Evolutionary conservation across 495 filamentous ascomycete species (phyloP), one percentile per base, ranked within the genome.

Genomic region (Rhizodiscina lignyota): DNA sequence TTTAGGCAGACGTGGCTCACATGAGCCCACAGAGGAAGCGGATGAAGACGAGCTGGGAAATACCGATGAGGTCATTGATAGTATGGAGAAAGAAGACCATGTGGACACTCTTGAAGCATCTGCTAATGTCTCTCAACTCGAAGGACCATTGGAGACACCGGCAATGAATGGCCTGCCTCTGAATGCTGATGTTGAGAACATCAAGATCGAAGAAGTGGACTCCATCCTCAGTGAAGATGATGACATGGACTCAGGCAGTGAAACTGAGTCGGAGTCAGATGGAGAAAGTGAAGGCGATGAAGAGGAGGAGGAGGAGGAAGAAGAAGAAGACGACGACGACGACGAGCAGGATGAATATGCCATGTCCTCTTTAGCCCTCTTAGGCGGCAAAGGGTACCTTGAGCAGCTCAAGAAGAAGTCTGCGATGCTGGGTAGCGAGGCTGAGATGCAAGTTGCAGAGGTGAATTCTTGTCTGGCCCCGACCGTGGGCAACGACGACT

Each of bases 161-260:
- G 30, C 8, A 18, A 33, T 17, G 6, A 6, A 8, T 17, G 16
- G 17, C 8, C 8, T 33, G 24, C 24, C 8, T 8, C 24, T 13
- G 45, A 40, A 16, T 37, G 29, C 35, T 5, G 38, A 35, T 13
- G 48, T 43, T 28, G 34, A 19, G 5, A 35, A 53, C 4, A 47
- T 62, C 22, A 57, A 70, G 37, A 39, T 71, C 4, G 81, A 83
- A 18, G 74, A 86, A 38, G 69, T 79, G 31, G 76, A 79, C 47
- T 62, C 68, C 17, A 60, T 68, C 19, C 56, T 83, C 26, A 57
- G 77, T 47, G 77, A 82, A 39, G 78, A 80, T 37, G 80, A 70
- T 27, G 83, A 89, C 45, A 75, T 80, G 4, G 81, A 87, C 40
- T 93, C 94, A 86, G 77, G 85, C 44, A 78, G 85, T 47, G 80